Base-by-base conservation (phyloP, 768 basidiomycete genomes). In the Ramaria sp. region DNA sequence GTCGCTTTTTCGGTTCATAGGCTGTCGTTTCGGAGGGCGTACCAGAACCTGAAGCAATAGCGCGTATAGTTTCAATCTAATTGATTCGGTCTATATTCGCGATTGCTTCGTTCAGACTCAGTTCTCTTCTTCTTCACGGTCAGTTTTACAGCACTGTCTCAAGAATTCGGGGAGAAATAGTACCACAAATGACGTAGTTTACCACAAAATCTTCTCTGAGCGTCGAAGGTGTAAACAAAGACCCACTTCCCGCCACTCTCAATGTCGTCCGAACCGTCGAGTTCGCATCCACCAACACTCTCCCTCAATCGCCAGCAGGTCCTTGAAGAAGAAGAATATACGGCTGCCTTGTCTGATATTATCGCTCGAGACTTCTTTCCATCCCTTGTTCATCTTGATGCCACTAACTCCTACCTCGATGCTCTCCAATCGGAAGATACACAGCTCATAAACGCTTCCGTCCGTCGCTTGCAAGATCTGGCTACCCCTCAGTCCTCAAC, bases 331-430 rank as follows among this genome's bases (percentile, higher is more conserved):
- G 96, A 98, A 61, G 91, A 93, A 67, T 98, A 98, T 69, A 93
- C 91, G 1, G 83, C 81, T 47, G 88, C 88, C 1, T 77, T 99
- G 20, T 91, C 90, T 11, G 79, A 83, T 48, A 97, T 98, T 64
- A 98, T 98, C 64, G 88, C 90, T 39, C 85, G 96, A 50, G 95
- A 98, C 72, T 99, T 99, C 78, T 99, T 98, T 66, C 96, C 96
- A 0, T 91, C 91, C 12, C 80, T 98, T 10, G 82, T 86, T 17
- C 89, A 91, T 63, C 78, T 95, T 27, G 89, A 94, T 63, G 88
- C 91, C 19, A 88, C 90, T 33, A 91, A 94, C 67, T 78, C 76
- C 57, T 92, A 93, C 70, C 80, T 95, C 22, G 83, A 87, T 59
- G 91, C 91, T 3, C 71, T 91, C 41, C 77, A 79, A 45, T 75